These are phyloP conservation scores for Lichenothelia convexa DNA, from an alignment of 495 filamentous ascomycete genomes.

Conservation along the genomic window DNA sequence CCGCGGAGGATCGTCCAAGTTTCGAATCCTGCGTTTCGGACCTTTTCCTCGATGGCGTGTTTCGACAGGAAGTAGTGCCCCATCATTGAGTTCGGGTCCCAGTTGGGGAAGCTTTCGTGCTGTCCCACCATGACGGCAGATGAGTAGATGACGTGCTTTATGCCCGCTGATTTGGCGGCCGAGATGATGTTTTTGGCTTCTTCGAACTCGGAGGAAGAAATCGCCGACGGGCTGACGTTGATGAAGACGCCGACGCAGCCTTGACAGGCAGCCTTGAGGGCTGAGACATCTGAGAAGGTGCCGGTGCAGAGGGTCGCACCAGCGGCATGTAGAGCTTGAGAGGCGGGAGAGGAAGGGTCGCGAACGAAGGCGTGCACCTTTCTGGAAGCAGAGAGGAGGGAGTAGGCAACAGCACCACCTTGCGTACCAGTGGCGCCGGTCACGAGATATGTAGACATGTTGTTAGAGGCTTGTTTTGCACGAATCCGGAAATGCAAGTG, in stretches of 20 bases:
- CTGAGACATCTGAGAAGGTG: too few species aligned
- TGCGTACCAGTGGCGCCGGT: too few species aligned
- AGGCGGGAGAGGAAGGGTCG: too few species aligned
- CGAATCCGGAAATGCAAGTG: too few species aligned
- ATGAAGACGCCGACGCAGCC: slow-evolving; percentile 32
- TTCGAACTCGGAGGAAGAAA: slow-evolving; percentile 16
- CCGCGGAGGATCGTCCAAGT: slow-evolving; percentile 28
- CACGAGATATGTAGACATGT: too few species aligned
- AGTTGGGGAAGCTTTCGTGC: slow-evolving; percentile 12
- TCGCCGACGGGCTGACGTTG: slow-evolving; percentile 22
- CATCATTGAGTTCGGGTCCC: slow-evolving; percentile 13
- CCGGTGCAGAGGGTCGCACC: too few species aligned
- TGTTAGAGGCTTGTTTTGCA: too few species aligned
- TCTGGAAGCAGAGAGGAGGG: too few species aligned
- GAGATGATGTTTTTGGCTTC: slow-evolving; percentile 25
- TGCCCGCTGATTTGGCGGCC: slow-evolving; percentile 23
- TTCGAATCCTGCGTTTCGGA: slow-evolving; percentile 19
- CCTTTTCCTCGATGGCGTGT: slow-evolving; percentile 18
- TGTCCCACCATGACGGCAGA: slow-evolving; percentile 16
- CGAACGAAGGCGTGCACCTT: too few species aligned
- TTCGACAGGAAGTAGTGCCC: slow-evolving; percentile 20
- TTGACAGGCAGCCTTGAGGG: too few species aligned
- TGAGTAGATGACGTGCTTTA: slow-evolving; percentile 27
- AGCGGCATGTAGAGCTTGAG: too few species aligned
- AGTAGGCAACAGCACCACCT: too few species aligned